phyloP scores from a whole-genome alignment of 176 grass and related monocot genomes.

The Elaeis guineensis region DNA sequence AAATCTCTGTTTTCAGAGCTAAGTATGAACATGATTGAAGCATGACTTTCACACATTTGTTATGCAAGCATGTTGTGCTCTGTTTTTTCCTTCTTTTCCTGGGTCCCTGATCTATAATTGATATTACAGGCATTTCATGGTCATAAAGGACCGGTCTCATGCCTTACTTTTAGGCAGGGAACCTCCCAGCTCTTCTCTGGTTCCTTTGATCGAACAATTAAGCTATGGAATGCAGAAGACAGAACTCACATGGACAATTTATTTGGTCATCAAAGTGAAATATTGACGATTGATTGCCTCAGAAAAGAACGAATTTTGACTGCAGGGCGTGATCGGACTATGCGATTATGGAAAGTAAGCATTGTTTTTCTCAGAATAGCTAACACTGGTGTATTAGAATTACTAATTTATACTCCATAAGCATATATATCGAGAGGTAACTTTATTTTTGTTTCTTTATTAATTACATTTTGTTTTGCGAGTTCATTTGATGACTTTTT shows the following conservation, averaged over 20 bases:
- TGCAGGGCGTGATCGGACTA: slow-evolving; percentile 62
- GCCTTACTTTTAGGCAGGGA: slow-evolving; percentile 65
- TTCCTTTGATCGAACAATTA: slow-evolving; percentile 82
- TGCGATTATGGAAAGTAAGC: slow-evolving; percentile 83
- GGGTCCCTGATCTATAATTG: slow-evolving; percentile 6
- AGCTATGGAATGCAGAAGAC: slow-evolving; percentile 88
- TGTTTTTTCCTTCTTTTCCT: too few relatives aligned
- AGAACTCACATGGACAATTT: slow-evolving; percentile 81
- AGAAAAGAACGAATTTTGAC: slow-evolving; percentile 70
- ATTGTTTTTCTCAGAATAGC: neutral
- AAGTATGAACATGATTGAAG: too few relatives aligned
- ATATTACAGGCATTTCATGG: slow-evolving; percentile 72
- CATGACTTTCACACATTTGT: too few relatives aligned
- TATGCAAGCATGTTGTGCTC: too few relatives aligned
- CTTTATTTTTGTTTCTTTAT: too few relatives aligned
- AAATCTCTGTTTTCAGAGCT: too few relatives aligned
- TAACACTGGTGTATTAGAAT: too few relatives aligned
- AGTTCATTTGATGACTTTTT: too few relatives aligned
- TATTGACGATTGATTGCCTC: slow-evolving; percentile 69
- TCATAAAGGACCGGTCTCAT: slow-evolving; percentile 63
- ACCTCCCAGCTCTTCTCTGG: slow-evolving; percentile 76
- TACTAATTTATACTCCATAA: too few relatives aligned
- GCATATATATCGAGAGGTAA: too few relatives aligned
- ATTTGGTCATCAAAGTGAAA: slow-evolving; percentile 79
- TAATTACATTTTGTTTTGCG: too few relatives aligned